These are phyloP conservation scores for Akanthomyces dipterigenus DNA, from an alignment of 2,329 filamentous ascomycete genomes.

Conservation along the genomic window DNA sequence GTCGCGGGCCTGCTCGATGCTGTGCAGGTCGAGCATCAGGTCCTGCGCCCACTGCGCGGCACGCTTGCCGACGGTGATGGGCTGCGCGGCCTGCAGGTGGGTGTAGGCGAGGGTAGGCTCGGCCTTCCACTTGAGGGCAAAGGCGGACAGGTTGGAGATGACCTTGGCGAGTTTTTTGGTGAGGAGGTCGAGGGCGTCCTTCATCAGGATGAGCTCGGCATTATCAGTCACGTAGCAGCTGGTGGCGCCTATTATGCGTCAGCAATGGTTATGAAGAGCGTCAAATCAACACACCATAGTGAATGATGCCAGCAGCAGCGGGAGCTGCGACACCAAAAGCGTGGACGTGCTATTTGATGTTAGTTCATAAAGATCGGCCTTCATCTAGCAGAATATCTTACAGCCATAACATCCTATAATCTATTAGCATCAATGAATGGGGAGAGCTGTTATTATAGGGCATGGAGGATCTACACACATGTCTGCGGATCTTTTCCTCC, in stretches of 20 bases:
- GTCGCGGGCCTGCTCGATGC: slow-evolving; percentile 61
- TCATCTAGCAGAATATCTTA: neutral
- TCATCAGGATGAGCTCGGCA: slow-evolving; percentile 65
- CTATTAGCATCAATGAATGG: no score
- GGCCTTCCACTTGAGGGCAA: slow-evolving; percentile 64
- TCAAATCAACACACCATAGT: slow-evolving; percentile 55
- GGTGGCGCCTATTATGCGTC: slow-evolving; percentile 21
- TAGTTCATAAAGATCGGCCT: neutral
- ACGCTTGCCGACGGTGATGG: slow-evolving; percentile 61
- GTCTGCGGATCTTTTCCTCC: slow-evolving; percentile 67
- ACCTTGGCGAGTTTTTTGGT: slow-evolving; percentile 63
- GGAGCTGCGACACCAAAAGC: slow-evolving; percentile 69
- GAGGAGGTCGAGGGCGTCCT: slow-evolving; percentile 62
- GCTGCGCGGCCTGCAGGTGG: slow-evolving; percentile 58
- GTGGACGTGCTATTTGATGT: slow-evolving; percentile 50
- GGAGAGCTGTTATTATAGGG: no score
- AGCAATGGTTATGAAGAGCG: neutral
- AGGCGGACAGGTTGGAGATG: slow-evolving; percentile 27
- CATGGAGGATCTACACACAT: slow-evolving; percentile 25
- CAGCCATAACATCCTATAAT: neutral
- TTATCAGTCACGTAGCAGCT: slow-evolving; percentile 64
- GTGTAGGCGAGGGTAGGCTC: slow-evolving; percentile 71
- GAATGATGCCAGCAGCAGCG: slow-evolving; percentile 75
- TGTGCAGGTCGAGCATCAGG: slow-evolving; percentile 59
- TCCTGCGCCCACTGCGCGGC: slow-evolving; percentile 67